Conservation (phyloP, 179 eudicot genomes). For the Gypsophila paniculata region DNA sequence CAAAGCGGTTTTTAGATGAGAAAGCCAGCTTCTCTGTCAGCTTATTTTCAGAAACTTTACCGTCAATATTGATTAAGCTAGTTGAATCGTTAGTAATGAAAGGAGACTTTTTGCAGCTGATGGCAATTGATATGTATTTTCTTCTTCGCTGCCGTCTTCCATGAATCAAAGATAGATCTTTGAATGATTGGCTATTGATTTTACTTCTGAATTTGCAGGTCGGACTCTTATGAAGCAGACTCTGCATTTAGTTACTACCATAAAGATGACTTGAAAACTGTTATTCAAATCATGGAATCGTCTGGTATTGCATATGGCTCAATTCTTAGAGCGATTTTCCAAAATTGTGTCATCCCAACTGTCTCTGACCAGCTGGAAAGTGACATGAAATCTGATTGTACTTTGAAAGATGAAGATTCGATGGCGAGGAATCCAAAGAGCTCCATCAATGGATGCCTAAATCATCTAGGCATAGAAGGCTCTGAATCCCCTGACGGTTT, state of each 20-base stretch:
- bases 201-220: slow-evolving; percentile 46
- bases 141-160: neutral
- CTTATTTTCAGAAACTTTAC: neutral
- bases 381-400: slow-evolving; percentile 30
- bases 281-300: slow-evolving; percentile 54
- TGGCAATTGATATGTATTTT: slow-evolving; percentile 1
- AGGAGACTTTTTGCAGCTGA: neutral
- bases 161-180: slow-evolving; percentile 10
- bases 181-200: slow-evolving; percentile 17
- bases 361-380: slow-evolving; percentile 31
- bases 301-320: slow-evolving; percentile 38
- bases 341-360: slow-evolving; percentile 42
- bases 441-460: slow-evolving; percentile 27
- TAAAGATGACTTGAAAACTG: slow-evolving; percentile 52
- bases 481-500: slow-evolving; percentile 19
- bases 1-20: neutral
- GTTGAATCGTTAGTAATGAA: neutral
- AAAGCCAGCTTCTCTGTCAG: neutral
- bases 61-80: neutral
- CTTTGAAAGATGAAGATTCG: slow-evolving; percentile 22
- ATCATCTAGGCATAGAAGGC: slow-evolving; percentile 26
- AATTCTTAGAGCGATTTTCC: slow-evolving; percentile 46
- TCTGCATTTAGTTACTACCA: slow-evolving; percentile 55
- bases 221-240: slow-evolving; percentile 51
- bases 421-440: slow-evolving; percentile 29